A percentile compares a stretch with the other conserved stretches of the same genome.
phyloP scores from a whole-genome alignment of 495 filamentous ascomycete genomes.

The Cudoniella acicularis region DNA sequence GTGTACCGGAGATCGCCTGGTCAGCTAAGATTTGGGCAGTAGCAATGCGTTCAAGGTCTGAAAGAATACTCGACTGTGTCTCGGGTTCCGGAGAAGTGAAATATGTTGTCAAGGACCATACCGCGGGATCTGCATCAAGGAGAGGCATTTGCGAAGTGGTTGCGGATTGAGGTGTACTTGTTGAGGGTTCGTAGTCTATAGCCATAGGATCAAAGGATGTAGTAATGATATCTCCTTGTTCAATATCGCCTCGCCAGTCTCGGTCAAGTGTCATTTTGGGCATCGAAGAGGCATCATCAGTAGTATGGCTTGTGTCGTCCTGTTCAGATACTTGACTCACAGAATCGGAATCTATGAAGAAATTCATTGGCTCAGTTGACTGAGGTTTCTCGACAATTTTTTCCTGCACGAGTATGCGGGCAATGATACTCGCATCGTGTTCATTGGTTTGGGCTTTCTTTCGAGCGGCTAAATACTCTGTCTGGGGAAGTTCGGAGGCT shows the following conservation, averaged over 20 bases:
- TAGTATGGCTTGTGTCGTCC: constrained; percentile 42
- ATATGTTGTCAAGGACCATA: constrained; percentile 40
- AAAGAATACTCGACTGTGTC: constrained; percentile 32
- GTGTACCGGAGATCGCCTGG: constrained; percentile 47
- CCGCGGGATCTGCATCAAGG: constrained; percentile 36
- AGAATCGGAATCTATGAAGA: constrained; percentile 42
- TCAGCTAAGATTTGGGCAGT: constrained; percentile 60
- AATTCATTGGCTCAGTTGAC: constrained; percentile 17
- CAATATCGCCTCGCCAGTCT: constrained; percentile 17
- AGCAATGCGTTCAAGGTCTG: constrained; percentile 49
- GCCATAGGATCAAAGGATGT: constrained; percentile 22
- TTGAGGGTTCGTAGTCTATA: constrained; percentile 21
- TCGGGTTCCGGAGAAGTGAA: constrained; percentile 48
- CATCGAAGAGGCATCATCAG: constrained; percentile 30
- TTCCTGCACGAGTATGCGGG: constrained; percentile 4
- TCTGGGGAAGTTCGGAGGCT: constrained; percentile 32
- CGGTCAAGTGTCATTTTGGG: constrained; percentile 16
- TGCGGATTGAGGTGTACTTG: constrained; percentile 20
- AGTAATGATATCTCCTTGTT: constrained; percentile 16
- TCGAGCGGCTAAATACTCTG: constrained; percentile 36
- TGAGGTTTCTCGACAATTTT: not conserved
- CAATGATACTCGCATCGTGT: not conserved
- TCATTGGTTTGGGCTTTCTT: constrained; percentile 18
- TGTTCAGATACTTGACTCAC: constrained; percentile 44
- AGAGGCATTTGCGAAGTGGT: constrained; percentile 27